Base-by-base conservation (phyloP, 2,329 filamentous ascomycete species). In the Ascochyta fabae region DNA sequence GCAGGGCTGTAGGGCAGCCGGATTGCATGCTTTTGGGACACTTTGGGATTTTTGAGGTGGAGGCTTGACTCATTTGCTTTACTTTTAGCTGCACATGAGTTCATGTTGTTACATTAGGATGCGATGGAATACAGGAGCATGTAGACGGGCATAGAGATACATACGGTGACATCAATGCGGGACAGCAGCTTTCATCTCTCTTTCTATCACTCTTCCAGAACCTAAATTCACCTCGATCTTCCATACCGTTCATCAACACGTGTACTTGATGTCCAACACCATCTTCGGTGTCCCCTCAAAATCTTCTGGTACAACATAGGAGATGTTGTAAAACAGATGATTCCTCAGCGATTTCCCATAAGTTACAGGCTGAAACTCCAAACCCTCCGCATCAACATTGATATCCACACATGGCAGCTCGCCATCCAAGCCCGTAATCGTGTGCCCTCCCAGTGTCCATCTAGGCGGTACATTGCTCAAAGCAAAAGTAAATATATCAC, bases 301-400 rank as follows among this genome's bases (percentile, higher is more conserved):
- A 2, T 64, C 72, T 0, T 58, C 57, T 0, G 78, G 78, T 1
- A 81, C 79, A 3, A 67, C 73, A 56, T 80, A 82, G 2, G 79
- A 80, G 24, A 82, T 71, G 35, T 81, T 82, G 33, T 81, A 81
- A 19, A 77, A 77, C 55, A 71, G 70, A 45, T 81, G 78, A 45
- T 79, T 70, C 38, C 77, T 71, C 41, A 81, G 64, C 8, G 64
- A 65, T 10, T 63, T 61, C 0, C 76, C 76, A 48, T 80, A 80
- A 3, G 68, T 62, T 2, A 76, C 72, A 1, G 73, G 70, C 56
- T 74, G 67, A 39, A 70, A 62, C 39, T 73, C 66, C 24, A 81
- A 50, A 0, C 78, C 79, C 3, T 71, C 63, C 1, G 78, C 77
- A 4, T 67, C 59, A 0, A 80, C 72, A 16, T 70, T 74, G 16